Conservation (phyloP, 2,329 filamentous ascomycete species). For the Cladophialophora carrionii region DNA sequence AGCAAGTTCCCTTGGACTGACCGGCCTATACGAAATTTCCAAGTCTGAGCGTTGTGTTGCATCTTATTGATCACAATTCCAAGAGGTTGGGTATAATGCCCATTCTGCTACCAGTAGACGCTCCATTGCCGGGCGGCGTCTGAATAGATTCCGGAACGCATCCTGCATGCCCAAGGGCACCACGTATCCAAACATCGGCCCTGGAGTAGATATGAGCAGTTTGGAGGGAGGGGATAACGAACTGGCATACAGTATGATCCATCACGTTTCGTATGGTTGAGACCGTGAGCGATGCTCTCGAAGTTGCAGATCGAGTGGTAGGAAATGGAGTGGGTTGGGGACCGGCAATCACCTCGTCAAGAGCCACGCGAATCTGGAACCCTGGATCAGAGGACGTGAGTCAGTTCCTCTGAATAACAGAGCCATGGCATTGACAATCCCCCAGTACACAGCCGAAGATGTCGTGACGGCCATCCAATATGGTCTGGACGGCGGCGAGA, state of each 20-base stretch:
- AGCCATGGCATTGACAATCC: background rate
- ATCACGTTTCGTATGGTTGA: background rate
- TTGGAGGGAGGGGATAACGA: slow-evolving; percentile 22
- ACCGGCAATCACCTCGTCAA: slow-evolving; percentile 55
- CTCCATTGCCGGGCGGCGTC: slow-evolving; percentile 56
- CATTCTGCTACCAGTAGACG: slow-evolving; percentile 60
- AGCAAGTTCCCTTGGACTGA: slow-evolving; percentile 20
- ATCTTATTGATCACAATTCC: background rate
- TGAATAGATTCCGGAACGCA: slow-evolving; percentile 59
- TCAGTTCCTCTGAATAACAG: slow-evolving; percentile 31
- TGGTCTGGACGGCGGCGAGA: slow-evolving; percentile 34
- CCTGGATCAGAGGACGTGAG: slow-evolving; percentile 38
- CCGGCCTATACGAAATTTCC: background rate
- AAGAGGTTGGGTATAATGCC: slow-evolving; percentile 58
- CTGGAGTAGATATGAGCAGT: slow-evolving; percentile 20
- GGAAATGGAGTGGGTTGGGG: slow-evolving; percentile 55
- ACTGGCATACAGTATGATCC: slow-evolving; percentile 18
- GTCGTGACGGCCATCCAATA: slow-evolving; percentile 33
- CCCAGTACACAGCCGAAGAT: slow-evolving; percentile 32
- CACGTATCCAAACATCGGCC: slow-evolving; percentile 35
- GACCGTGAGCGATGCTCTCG: background rate
- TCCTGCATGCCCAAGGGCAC: slow-evolving; percentile 44
- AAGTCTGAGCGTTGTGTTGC: background rate
- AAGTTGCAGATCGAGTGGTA: slow-evolving; percentile 21
- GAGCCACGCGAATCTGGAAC: slow-evolving; percentile 41